Percentiles rank a stretch among this genome's conserved stretches.
These are phyloP conservation scores for Picea sitchensis DNA, from an alignment of 75 land plant species.

Conservation along the genomic window DNA sequence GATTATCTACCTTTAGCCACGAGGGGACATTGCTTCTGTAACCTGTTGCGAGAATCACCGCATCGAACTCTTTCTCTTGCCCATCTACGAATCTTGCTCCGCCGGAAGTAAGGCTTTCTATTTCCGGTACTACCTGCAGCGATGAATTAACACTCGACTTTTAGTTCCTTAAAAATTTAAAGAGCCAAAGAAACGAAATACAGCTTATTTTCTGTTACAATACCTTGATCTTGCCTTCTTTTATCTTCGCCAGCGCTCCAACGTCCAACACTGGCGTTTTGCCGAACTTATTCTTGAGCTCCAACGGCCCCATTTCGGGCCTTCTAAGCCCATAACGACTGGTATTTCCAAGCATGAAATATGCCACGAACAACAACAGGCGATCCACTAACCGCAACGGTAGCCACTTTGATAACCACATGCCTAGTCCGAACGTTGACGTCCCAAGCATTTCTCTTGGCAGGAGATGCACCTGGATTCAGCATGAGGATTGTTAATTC, in stretches of 20 bases:
- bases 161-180: background rate
- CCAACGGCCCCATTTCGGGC: constrained; percentile 63
- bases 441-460: constrained; percentile 76
- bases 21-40: constrained; percentile 80
- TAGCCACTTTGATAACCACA: constrained; percentile 63
- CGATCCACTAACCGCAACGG: constrained; percentile 63
- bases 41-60: constrained; percentile 62
- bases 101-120: constrained; percentile 16
- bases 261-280: constrained; percentile 80
- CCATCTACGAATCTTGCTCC: constrained; percentile 49
- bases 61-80: constrained; percentile 26
- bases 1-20: constrained; percentile 65
- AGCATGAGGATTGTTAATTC: too few relatives aligned
- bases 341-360: constrained; percentile 60
- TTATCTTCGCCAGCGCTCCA: constrained; percentile 61
- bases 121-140: constrained; percentile 43
- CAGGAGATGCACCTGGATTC: constrained; percentile 63
- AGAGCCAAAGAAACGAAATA: background rate
- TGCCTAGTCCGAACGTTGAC: constrained; percentile 68
- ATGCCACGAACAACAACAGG: constrained; percentile 38
- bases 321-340: constrained; percentile 44
- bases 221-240: constrained; percentile 64
- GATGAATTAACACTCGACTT: background rate
- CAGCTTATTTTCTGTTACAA: background rate
- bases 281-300: constrained; percentile 52